Conservation (phyloP, 768 basidiomycete species). For the Boletus rubescentipes region DNA sequence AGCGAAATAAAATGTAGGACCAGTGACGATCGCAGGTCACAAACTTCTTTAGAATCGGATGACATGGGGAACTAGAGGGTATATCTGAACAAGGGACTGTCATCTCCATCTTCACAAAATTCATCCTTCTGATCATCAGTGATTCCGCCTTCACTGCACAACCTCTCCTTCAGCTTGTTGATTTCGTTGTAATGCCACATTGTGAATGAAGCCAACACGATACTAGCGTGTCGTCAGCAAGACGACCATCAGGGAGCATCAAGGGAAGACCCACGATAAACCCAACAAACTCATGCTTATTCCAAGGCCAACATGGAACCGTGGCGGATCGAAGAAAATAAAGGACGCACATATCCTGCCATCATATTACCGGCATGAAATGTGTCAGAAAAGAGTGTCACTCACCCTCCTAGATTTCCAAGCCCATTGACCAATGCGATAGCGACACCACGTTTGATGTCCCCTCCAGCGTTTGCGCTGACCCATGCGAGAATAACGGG, state of each 20-base stretch:
- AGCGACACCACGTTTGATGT: conserved; percentile 46
- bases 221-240: conserved; percentile 34
- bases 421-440: conserved; percentile 53
- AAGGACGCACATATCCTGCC: conserved; percentile 40
- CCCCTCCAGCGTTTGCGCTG: conserved; percentile 53
- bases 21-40: not conserved
- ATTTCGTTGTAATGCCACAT: conserved; percentile 48
- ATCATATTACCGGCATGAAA: not conserved
- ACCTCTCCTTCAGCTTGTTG: conserved; percentile 46
- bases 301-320: conserved; percentile 35
- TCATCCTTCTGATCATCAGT: conserved; percentile 36
- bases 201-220: conserved; percentile 34
- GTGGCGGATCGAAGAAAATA: conserved; percentile 39
- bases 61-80: conserved; percentile 9
- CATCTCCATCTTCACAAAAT: conserved; percentile 47
- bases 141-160: conserved; percentile 45
- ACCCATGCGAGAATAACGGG: conserved; percentile 50
- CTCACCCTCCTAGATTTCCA: conserved; percentile 55
- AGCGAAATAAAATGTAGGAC: not conserved
- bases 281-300: conserved; percentile 27
- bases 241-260: conserved; percentile 17
- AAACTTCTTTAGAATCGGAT: not conserved
- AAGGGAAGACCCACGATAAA: conserved; percentile 15
- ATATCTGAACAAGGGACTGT: conserved; percentile 54
- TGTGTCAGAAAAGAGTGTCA: conserved; percentile 13